Percentiles rank a stretch among this genome's conserved stretches.
These are phyloP conservation scores for Colletotrichum lentis DNA, from an alignment of 2,329 filamentous ascomycete genomes.

Conservation along the genomic window DNA sequence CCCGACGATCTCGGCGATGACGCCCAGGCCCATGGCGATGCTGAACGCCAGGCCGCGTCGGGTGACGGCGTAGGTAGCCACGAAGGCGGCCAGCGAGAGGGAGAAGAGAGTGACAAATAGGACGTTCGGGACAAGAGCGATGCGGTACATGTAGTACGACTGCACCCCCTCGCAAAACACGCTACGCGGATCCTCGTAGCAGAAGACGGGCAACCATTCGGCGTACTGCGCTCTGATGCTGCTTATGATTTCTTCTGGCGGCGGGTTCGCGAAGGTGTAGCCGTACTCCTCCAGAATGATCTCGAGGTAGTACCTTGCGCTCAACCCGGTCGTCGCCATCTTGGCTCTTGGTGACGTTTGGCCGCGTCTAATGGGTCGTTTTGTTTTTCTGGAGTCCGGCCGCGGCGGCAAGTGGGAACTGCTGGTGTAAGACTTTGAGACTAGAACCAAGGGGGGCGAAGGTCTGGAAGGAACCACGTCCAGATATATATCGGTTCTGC, in stretches of 20 bases:
- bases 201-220: slow-evolving; percentile 39
- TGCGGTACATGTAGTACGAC: slow-evolving; percentile 61
- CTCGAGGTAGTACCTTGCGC: not conserved
- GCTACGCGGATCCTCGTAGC: slow-evolving; percentile 43
- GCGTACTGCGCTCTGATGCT: not conserved
- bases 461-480: not conserved
- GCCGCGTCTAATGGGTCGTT: not conserved
- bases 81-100: slow-evolving; percentile 53
- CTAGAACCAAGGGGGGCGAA: not conserved
- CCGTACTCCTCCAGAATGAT: not conserved
- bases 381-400: not conserved
- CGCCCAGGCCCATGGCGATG: slow-evolving; percentile 62
- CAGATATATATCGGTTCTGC: not conserved
- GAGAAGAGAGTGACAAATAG: slow-evolving; percentile 61
- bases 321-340: not conserved
- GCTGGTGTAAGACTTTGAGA: no score
- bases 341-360: not conserved
- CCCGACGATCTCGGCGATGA: slow-evolving; percentile 64
- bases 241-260: not conserved
- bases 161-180: slow-evolving; percentile 46
- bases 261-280: slow-evolving; percentile 9
- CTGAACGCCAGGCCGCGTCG: slow-evolving; percentile 60
- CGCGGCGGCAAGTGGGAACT: not conserved
- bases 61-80: slow-evolving; percentile 52
- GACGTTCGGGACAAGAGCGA: slow-evolving; percentile 62